These are phyloP conservation scores for Remersonia thermophila DNA, from an alignment of 2,329 filamentous ascomycete species.

Conservation along the genomic window DNA sequence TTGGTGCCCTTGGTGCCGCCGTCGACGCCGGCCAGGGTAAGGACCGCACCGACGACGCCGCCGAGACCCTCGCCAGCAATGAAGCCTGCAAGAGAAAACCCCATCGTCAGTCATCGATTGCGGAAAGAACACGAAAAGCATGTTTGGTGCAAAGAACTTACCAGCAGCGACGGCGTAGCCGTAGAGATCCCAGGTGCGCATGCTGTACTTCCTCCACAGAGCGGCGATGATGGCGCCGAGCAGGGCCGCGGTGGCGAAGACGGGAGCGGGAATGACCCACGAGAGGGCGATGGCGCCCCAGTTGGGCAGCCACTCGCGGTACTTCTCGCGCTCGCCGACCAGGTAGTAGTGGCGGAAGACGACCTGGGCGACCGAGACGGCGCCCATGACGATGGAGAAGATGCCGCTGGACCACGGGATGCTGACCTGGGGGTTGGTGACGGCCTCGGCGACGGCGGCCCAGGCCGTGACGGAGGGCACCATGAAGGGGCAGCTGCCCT, in stretches of 20 bases:
- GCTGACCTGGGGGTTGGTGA: constrained; percentile 42
- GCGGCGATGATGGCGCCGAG: constrained; percentile 41
- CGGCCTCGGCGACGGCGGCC: constrained; percentile 51
- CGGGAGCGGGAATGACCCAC: constrained; percentile 44
- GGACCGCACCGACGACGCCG: constrained; percentile 34
- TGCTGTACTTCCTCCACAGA: constrained; percentile 41
- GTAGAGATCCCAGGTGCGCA: constrained; percentile 42
- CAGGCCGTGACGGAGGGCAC: constrained; percentile 54
- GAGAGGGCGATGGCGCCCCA: constrained; percentile 49
- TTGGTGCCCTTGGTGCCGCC: constrained; percentile 13
- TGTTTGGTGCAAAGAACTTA: too few relatives aligned
- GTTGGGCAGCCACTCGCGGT: constrained; percentile 45
- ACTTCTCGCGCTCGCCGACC: constrained; percentile 39
- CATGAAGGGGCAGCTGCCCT: constrained; percentile 42
- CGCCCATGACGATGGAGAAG: constrained; percentile 43
- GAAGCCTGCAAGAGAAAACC: constrained; percentile 33
- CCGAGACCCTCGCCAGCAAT: constrained; percentile 54
- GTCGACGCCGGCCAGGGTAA: constrained; percentile 18
- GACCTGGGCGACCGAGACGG: constrained; percentile 39
- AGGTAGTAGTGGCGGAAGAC: constrained; percentile 43
- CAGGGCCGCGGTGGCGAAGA: constrained; percentile 46
- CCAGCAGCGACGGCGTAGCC: constrained; percentile 40
- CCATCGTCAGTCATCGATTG: too few relatives aligned
- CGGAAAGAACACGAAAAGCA: background rate
- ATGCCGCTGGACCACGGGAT: constrained; percentile 44